Percentiles rank a stretch among this genome's conserved stretches.
These are phyloP conservation scores for Laetiporus sulphureus DNA, from an alignment of 1,284 basidiomycete species.

Conservation along the genomic window DNA sequence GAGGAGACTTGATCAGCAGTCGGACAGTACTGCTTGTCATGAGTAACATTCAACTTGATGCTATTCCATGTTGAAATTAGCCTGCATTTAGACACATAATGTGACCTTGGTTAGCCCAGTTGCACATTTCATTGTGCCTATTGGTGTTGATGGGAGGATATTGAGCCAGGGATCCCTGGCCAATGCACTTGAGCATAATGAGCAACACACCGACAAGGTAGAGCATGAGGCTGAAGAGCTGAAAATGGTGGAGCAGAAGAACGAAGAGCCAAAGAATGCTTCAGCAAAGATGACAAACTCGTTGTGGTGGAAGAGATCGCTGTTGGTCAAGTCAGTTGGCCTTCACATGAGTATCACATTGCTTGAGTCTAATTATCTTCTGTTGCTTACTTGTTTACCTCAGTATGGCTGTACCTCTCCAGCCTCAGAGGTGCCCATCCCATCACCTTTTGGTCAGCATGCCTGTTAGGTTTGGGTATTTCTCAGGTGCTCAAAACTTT, in stretches of 20 bases:
- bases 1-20: conserved; percentile 55
- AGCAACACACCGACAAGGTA: conserved; percentile 29
- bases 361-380: not conserved
- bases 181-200: conserved; percentile 33
- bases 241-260: no score
- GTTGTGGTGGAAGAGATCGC: conserved; percentile 51
- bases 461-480: conserved; percentile 17
- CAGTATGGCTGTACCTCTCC: conserved; percentile 25
- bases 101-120: conserved; percentile 52
- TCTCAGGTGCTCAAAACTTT: conserved; percentile 12
- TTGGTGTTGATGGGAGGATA: conserved; percentile 43
- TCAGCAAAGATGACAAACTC: conserved; percentile 33
- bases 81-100: conserved; percentile 13
- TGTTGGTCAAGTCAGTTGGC: conserved; percentile 42
- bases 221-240: conserved; percentile 31
- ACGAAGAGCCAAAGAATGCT: conserved; percentile 8
- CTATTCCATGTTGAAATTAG: not conserved
- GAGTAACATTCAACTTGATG: conserved; percentile 16
- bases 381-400: not conserved
- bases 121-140: conserved; percentile 52
- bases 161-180: conserved; percentile 35
- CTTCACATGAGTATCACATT: conserved; percentile 6
- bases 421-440: conserved; percentile 25
- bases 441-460: conserved; percentile 28
- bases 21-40: conserved; percentile 70